phyloP scores from a whole-genome alignment of 2,329 filamentous ascomycete species.

The Byssothecium circinans region DNA sequence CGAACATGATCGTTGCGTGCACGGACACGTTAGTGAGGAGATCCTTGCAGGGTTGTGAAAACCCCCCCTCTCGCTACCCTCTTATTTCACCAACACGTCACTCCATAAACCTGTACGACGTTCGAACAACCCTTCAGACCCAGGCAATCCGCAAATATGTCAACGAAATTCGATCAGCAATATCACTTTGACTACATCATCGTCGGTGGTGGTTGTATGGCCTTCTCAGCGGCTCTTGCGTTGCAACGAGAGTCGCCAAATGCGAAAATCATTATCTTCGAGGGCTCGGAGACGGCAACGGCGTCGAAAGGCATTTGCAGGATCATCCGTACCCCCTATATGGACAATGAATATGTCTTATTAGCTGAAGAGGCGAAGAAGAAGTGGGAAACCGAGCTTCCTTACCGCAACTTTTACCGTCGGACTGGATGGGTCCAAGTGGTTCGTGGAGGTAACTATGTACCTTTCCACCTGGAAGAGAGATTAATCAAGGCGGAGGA shows the following conservation, averaged over 20 bases:
- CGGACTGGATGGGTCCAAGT: conserved; percentile 2
- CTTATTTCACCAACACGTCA: no score
- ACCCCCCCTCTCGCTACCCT: no score
- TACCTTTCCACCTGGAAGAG: not conserved
- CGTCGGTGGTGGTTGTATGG: not conserved
- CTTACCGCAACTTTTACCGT: conserved; percentile 1
- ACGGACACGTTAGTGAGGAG: no score
- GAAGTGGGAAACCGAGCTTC: conserved; percentile 1
- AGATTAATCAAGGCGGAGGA: not conserved
- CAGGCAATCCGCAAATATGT: no score
- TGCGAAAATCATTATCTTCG: not conserved
- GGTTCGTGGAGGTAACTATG: not conserved
- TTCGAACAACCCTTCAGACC: no score
- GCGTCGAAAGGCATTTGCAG: not conserved
- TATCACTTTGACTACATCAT: not conserved
- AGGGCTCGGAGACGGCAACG: not conserved
- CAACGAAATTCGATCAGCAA: not conserved
- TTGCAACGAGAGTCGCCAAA: not conserved
- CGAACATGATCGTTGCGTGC: no score
- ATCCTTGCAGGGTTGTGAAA: no score
- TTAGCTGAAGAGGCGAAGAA: not conserved
- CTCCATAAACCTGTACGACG: no score
- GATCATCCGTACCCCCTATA: not conserved
- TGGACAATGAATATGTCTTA: not conserved
- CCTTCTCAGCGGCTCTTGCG: not conserved